Percentiles rank a stretch among this genome's conserved stretches.
These are phyloP conservation scores for Colletotrichum liaoningense DNA, from an alignment of 2,329 filamentous ascomycete species.

Conservation along the genomic window DNA sequence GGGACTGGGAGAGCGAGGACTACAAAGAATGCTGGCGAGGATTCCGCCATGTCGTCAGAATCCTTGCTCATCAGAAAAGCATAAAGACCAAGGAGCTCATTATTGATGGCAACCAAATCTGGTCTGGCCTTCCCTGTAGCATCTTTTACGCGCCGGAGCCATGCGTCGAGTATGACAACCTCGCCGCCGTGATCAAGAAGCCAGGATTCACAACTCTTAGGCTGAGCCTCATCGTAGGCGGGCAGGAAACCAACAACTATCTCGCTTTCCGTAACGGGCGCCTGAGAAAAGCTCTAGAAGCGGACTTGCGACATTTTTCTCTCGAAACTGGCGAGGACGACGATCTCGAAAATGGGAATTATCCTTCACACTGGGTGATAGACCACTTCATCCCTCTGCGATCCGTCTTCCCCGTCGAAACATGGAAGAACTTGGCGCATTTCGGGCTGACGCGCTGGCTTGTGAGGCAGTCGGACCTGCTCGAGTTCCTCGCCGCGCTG, in stretches of 20 bases:
- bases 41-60: too few species aligned
- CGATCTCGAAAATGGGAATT: neutral
- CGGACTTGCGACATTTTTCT: slow-evolving; percentile 39
- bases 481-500: slow-evolving; percentile 42
- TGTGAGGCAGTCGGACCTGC: slow-evolving; percentile 41
- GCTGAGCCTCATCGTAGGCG: slow-evolving; percentile 39
- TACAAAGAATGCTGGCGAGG: too few species aligned
- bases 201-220: slow-evolving; percentile 44
- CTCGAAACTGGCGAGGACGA: slow-evolving; percentile 36
- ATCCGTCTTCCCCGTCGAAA: slow-evolving; percentile 44
- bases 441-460: slow-evolving; percentile 45
- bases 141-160: slow-evolving; percentile 6
- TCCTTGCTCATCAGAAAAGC: too few species aligned
- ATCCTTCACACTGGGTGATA: neutral
- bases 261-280: slow-evolving; percentile 31
- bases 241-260: slow-evolving; percentile 21
- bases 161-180: slow-evolving; percentile 41
- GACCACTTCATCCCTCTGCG: slow-evolving; percentile 38
- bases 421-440: slow-evolving; percentile 43
- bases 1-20: too few species aligned
- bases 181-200: slow-evolving; percentile 38
- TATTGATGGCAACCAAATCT: too few species aligned
- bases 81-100: too few species aligned
- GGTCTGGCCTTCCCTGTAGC: too few species aligned
- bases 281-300: slow-evolving; percentile 37